Evolutionary conservation across 345 rosid species (phyloP).

Genomic region (Eucalyptus fibrosa): DNA sequence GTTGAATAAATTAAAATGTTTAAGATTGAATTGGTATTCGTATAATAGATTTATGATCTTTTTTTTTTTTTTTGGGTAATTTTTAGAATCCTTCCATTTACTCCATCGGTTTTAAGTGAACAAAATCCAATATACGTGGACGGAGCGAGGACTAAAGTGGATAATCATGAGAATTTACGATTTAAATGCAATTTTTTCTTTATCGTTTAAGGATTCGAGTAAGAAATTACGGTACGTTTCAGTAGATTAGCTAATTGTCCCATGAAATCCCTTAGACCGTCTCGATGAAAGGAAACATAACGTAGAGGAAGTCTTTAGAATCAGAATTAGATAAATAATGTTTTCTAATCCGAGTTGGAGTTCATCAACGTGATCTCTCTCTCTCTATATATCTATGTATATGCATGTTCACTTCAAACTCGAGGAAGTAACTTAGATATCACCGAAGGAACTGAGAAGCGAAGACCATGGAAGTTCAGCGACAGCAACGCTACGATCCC

Average conservation of each 20-base stretch:
- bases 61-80: no score
- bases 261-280: not conserved
- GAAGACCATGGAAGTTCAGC: not conserved
- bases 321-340: not conserved
- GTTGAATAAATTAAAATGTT: no score
- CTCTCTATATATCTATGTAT: not conserved
- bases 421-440: not conserved
- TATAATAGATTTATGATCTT: no score
- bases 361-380: not conserved
- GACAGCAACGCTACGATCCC: not conserved
- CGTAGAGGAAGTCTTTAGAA: not conserved
- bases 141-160: no score
- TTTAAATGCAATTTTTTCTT: no score
- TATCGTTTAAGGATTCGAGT: no score
- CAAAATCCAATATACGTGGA: no score
- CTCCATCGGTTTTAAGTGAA: no score
- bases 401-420: not conserved
- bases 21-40: fast-evolving
- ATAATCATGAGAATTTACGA: no score
- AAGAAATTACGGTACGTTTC: no score
- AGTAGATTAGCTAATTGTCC: no score
- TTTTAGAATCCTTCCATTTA: no score
- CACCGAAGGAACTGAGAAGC: not conserved
- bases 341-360: not conserved
- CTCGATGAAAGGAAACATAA: not conserved